A percentile compares a stretch with the other conserved stretches of the same genome.
These are phyloP conservation scores for Botrytis paeoniae DNA, from an alignment of 2,329 filamentous ascomycete species.

Conservation along the genomic window DNA sequence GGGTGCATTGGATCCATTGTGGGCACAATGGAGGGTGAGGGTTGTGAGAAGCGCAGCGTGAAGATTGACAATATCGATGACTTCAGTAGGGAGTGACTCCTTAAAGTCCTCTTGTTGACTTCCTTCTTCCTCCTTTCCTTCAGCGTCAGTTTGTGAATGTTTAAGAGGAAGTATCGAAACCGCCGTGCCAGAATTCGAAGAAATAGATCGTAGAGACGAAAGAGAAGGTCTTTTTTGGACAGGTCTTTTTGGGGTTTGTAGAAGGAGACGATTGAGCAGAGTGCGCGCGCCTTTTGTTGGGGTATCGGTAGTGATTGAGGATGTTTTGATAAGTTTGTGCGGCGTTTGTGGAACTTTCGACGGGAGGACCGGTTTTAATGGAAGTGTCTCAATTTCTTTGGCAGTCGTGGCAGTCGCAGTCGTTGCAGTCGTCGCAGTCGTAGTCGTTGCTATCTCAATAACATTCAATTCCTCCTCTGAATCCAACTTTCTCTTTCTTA, in stretches of 20 bases:
- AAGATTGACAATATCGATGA: conserved; percentile 59
- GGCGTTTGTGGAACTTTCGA: conserved; percentile 32
- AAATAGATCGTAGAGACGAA: conserved; percentile 24
- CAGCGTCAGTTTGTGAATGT: conserved; percentile 1
- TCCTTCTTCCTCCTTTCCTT: background rate
- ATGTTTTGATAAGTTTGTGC: conserved; percentile 25
- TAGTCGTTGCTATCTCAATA: conserved; percentile 17
- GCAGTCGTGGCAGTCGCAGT: background rate
- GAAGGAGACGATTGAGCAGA: conserved; percentile 35
- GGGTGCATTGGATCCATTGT: conserved; percentile 61
- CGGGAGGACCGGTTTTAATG: conserved; percentile 17
- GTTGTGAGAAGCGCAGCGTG: conserved; percentile 67
- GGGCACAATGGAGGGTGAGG: conserved; percentile 64
- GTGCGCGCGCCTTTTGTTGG: conserved; percentile 36
- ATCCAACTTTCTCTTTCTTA: conserved; percentile 37
- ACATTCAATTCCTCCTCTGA: conserved; percentile 25
- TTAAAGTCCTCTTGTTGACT: conserved; percentile 6
- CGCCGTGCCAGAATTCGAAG: conserved; percentile 22
- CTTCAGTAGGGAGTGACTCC: conserved; percentile 46
- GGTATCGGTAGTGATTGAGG: conserved; percentile 29
- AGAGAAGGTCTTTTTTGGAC: conserved; percentile 28
- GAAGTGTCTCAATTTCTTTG: conserved; percentile 24
- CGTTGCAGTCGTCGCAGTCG: conserved; percentile 11
- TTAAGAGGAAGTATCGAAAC: conserved; percentile 21
- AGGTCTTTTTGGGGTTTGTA: conserved; percentile 21